Evolutionary conservation across 1,284 basidiomycete species (phyloP), one percentile per base, ranked within the genome.

Genomic region (Ceratobasidium sp.): DNA sequence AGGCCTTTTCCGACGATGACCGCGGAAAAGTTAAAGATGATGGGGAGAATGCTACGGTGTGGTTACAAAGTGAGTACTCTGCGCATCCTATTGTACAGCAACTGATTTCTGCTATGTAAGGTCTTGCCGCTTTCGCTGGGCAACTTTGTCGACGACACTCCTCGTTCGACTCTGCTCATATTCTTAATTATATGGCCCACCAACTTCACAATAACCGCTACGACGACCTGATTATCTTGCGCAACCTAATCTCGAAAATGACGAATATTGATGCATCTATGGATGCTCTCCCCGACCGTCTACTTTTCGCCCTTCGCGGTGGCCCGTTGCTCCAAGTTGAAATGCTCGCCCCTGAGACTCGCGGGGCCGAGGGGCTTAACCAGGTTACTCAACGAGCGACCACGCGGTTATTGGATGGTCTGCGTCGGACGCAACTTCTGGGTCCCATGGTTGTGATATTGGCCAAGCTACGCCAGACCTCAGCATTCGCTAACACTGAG

Each of bases 161-260:
- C 57, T 87, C 87, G 77, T 92, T 95, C 76, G 94, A 97, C 80
- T 86, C 96, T 76, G 90, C 92, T 0, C 92, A 94, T 0, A 86
- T 99, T 60, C 84, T 99, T 75, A 93, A 92, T 82, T 99, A 98
- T 79, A 89, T 99, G 77, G 92, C 93, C 57, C 95, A 98, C 82
- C 96, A 97, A 80, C 86, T 99, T 56, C 89, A 93, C 80, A 90
- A 90, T 73, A 90, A 90, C 31, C 92, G 96, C 80, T 90, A 93
- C 0, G 93, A 94, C 22, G 98, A 99, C 80, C 90, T 99, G 57
- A 88, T 97, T 44, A 93, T 99, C 45, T 86, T 99, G 27, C 90
- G 94, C 56, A 96, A 98, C 81, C 85, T 99, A 67, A 94, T 99
- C 74, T 93, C 91, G 86, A 95, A 96, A 81, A 98, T 99, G 95